These are phyloP conservation scores for Pseudofabraea citricarpa DNA, from an alignment of 2,329 filamentous ascomycete species.

Conservation along the genomic window DNA sequence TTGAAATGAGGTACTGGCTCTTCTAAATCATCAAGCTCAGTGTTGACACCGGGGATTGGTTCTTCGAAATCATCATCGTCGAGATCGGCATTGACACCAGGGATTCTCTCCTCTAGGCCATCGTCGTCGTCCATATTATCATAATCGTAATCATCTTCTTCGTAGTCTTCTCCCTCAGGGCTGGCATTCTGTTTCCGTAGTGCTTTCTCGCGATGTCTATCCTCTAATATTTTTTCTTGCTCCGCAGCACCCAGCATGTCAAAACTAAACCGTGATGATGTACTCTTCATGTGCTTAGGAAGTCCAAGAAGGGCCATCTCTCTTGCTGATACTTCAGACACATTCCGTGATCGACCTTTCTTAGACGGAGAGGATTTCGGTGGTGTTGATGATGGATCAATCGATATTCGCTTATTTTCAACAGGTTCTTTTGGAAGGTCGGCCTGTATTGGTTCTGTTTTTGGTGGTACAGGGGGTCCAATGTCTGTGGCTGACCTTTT, in stretches of 20 bases:
- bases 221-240: constrained; percentile 66
- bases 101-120: constrained; percentile 62
- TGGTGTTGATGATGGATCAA: constrained; percentile 18
- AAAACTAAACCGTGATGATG: constrained; percentile 70
- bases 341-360: constrained; percentile 41
- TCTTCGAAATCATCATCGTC: constrained; percentile 35
- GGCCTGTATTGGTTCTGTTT: too few species aligned
- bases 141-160: constrained; percentile 57
- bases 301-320: constrained; percentile 43
- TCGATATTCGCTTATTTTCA: constrained; percentile 18
- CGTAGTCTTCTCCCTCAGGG: constrained; percentile 30
- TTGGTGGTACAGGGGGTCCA: constrained; percentile 20
- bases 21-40: constrained; percentile 16
- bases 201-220: constrained; percentile 64
- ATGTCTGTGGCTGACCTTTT: constrained; percentile 16
- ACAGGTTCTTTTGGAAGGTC: constrained; percentile 3
- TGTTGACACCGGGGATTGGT: constrained; percentile 12
- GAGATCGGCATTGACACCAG: constrained; percentile 47
- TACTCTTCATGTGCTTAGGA: constrained; percentile 67
- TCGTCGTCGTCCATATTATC: constrained; percentile 61
- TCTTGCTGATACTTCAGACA: constrained; percentile 42
- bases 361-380: constrained; percentile 15
- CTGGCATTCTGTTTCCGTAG: constrained; percentile 51
- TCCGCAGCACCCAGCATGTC: constrained; percentile 70
- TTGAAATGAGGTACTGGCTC: constrained; percentile 8